phyloP scores from a whole-genome alignment of 2,329 filamentous ascomycete species.

The Claviceps quebecensis region DNA sequence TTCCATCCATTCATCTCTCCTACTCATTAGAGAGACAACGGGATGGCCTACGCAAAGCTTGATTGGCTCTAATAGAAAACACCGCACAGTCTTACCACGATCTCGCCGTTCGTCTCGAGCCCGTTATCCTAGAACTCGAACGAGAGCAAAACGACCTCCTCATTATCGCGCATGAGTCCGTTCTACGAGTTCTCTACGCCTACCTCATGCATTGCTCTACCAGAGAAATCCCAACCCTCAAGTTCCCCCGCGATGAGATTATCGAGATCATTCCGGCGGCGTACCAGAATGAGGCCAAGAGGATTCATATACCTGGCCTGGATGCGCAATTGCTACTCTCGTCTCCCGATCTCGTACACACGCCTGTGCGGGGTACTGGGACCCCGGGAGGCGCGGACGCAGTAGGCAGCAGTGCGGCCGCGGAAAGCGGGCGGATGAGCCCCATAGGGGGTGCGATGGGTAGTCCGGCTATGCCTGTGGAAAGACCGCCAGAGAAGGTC shows the following conservation, averaged over 20 bases:
- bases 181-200: constrained; percentile 90
- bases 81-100: constrained; percentile 77
- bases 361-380: constrained; percentile 45
- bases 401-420: constrained; percentile 13
- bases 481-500: constrained; percentile 33
- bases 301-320: constrained; percentile 66
- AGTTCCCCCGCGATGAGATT: constrained; percentile 92
- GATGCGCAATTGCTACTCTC: constrained; percentile 56
- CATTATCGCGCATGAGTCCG: constrained; percentile 95
- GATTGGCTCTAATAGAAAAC: neutral
- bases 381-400: constrained; percentile 11
- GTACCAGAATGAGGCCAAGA: constrained; percentile 90
- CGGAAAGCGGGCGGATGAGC: constrained; percentile 24
- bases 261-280: constrained; percentile 97
- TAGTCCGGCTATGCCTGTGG: constrained; percentile 29
- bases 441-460: constrained; percentile 34
- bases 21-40: too few relatives aligned
- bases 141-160: constrained; percentile 94
- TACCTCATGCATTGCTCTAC: constrained; percentile 98
- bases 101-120: constrained; percentile 91
- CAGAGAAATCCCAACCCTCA: constrained; percentile 80
- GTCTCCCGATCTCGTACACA: constrained; percentile 69
- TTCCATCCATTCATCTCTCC: too few relatives aligned
- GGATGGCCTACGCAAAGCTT: too few relatives aligned
- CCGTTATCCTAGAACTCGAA: constrained; percentile 93